Conservation (phyloP, 1,284 basidiomycete species). For the Ganoderma meredithae region DNA sequence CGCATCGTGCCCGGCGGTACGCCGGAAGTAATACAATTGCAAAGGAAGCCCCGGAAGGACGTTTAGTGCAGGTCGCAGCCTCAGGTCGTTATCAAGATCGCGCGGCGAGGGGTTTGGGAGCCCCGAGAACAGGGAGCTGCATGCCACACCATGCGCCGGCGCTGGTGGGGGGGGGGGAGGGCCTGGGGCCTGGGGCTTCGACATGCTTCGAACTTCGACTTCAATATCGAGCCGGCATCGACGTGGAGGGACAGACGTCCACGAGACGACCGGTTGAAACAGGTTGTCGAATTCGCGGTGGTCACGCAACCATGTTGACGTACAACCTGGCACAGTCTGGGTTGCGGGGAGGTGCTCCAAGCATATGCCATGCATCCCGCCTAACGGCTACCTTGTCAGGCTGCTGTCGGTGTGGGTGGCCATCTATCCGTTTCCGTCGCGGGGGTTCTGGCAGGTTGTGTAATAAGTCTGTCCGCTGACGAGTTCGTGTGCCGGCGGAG, state of each 20-base stretch:
- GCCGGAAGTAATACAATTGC: background rate
- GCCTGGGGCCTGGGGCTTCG: constrained; percentile 2
- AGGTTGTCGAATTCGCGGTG: background rate
- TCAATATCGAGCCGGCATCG: background rate
- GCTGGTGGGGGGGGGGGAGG: background rate
- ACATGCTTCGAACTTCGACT: background rate
- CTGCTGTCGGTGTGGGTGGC: background rate
- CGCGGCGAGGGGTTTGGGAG: background rate
- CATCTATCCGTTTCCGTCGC: background rate
- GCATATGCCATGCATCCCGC: background rate
- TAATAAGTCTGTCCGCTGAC: background rate
- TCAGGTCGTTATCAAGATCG: background rate
- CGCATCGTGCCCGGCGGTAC: background rate
- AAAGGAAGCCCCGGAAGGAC: background rate
- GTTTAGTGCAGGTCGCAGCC: background rate
- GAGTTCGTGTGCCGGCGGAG: constrained; percentile 1
- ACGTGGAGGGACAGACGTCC: background rate
- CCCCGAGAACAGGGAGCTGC: background rate
- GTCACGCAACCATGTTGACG: background rate
- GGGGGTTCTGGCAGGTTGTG: background rate
- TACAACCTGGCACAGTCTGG: background rate
- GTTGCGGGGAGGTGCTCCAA: background rate
- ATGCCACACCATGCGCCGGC: background rate
- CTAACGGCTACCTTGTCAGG: background rate
- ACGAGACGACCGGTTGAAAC: background rate